Evolutionary conservation across 495 filamentous ascomycete genomes (phyloP).

Genomic region (Ascodesmis nigricans): DNA sequence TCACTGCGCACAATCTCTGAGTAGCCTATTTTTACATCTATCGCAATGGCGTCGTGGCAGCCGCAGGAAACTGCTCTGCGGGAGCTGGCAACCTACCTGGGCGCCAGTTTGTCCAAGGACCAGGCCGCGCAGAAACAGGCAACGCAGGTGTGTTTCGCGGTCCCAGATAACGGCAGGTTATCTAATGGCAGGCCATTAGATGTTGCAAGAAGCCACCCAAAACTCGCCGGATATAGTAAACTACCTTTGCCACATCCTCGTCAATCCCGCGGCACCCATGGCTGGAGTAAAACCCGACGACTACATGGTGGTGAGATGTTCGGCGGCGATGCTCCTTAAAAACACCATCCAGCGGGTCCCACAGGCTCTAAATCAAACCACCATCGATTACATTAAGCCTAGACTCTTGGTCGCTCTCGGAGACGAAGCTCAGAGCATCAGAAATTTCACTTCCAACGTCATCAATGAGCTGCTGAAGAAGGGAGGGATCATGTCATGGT

Average conservation of each 20-base stretch:
- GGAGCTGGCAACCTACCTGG: slow-evolving; percentile 72
- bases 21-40: too few species aligned
- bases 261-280: slow-evolving; percentile 37
- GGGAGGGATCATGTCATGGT: slow-evolving; percentile 77
- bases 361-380: slow-evolving; percentile 45
- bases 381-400: slow-evolving; percentile 52
- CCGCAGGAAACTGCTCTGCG: slow-evolving; percentile 65
- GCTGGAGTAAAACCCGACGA: slow-evolving; percentile 32
- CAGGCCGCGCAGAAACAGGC: slow-evolving; percentile 62
- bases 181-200: slow-evolving; percentile 30
- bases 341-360: slow-evolving; percentile 60
- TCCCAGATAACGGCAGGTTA: slow-evolving; percentile 3
- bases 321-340: slow-evolving; percentile 84
- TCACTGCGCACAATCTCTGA: too few species aligned
- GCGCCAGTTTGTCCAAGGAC: slow-evolving; percentile 74
- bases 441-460: slow-evolving; percentile 74
- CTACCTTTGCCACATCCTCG: slow-evolving; percentile 82
- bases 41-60: slow-evolving; percentile 85
- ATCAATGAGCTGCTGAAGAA: slow-evolving; percentile 80
- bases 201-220: slow-evolving; percentile 72
- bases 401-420: slow-evolving; percentile 55
- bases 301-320: slow-evolving; percentile 57
- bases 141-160: slow-evolving; percentile 36
- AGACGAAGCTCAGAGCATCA: slow-evolving; percentile 61
- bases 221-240: slow-evolving; percentile 85